These are phyloP conservation scores for Xylariaceae sp. DNA, from an alignment of 2,329 filamentous ascomycete genomes.

Conservation along the genomic window DNA sequence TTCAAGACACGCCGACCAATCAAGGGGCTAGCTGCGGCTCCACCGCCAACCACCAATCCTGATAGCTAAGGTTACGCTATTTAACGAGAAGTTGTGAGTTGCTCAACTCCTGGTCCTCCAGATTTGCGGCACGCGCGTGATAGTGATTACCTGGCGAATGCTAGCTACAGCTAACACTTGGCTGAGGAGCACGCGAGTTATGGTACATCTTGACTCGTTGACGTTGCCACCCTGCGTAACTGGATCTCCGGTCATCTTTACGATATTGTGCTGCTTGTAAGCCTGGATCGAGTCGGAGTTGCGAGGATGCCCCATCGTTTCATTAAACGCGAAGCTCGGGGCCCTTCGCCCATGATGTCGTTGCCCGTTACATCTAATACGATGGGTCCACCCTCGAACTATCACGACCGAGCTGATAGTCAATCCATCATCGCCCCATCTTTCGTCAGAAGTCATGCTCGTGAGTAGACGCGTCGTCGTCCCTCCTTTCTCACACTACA, in stretches of 20 bases:
- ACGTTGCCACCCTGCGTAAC: background rate
- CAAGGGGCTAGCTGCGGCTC: conserved; percentile 6
- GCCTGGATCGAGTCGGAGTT: background rate
- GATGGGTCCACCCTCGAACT: conserved; percentile 24
- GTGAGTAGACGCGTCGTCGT: conserved; percentile 18
- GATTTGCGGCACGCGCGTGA: conserved; percentile 18
- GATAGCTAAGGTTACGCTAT: background rate
- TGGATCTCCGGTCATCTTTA: background rate
- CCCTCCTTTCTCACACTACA: background rate
- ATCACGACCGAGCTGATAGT: conserved; percentile 15
- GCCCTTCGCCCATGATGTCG: background rate
- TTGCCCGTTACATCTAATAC: conserved; percentile 8
- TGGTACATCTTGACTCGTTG: conserved; percentile 4
- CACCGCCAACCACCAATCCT: conserved; percentile 15
- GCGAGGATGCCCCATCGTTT: conserved; percentile 12
- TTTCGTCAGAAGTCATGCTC: conserved; percentile 27
- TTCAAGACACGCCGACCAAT: conserved; percentile 23
- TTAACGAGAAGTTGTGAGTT: background rate
- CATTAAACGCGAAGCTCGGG: conserved; percentile 23
- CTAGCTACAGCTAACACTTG: conserved; percentile 19
- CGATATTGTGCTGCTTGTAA: background rate
- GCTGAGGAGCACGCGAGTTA: conserved; percentile 5
- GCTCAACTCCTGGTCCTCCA: conserved; percentile 15
- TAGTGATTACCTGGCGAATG: conserved; percentile 19
- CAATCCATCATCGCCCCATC: conserved; percentile 19